These are phyloP conservation scores for Niveomyces coronatus DNA, from an alignment of 2,329 filamentous ascomycete genomes.

Conservation along the genomic window DNA sequence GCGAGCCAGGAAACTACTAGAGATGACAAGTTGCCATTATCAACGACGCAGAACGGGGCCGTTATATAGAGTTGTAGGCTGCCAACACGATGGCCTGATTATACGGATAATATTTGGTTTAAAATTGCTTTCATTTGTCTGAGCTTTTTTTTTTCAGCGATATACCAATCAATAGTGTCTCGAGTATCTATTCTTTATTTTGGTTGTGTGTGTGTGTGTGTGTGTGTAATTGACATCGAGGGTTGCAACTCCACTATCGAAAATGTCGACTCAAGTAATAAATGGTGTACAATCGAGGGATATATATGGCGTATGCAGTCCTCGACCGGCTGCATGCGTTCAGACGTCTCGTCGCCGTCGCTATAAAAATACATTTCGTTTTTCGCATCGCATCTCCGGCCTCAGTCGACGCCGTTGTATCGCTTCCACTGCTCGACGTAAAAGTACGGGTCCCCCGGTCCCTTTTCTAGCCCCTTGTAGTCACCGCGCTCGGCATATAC, in stretches of 20 bases:
- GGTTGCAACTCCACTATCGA: too few relatives aligned
- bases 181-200: background rate
- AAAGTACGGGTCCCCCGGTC: slow-evolving; percentile 49
- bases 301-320: too few relatives aligned
- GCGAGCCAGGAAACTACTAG: background rate
- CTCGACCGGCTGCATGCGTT: too few relatives aligned
- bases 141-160: too few relatives aligned
- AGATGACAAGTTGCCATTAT: background rate
- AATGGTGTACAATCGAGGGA: too few relatives aligned
- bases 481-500: slow-evolving; percentile 42
- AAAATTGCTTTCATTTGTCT: too few relatives aligned
- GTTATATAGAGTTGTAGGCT: background rate
- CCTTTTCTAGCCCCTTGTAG: slow-evolving; percentile 41
- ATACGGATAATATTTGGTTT: too few relatives aligned
- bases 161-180: background rate
- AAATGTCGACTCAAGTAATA: too few relatives aligned
- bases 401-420: slow-evolving; percentile 52
- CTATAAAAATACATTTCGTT: too few relatives aligned
- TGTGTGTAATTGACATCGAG: too few relatives aligned
- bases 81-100: background rate
- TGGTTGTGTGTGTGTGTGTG: too few relatives aligned
- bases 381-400: background rate
- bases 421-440: slow-evolving; percentile 59
- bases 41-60: background rate
- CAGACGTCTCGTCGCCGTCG: too few relatives aligned